Evolutionary conservation across 140 eudicot genomes (phyloP).

Genomic region (Cichorium intybus): DNA sequence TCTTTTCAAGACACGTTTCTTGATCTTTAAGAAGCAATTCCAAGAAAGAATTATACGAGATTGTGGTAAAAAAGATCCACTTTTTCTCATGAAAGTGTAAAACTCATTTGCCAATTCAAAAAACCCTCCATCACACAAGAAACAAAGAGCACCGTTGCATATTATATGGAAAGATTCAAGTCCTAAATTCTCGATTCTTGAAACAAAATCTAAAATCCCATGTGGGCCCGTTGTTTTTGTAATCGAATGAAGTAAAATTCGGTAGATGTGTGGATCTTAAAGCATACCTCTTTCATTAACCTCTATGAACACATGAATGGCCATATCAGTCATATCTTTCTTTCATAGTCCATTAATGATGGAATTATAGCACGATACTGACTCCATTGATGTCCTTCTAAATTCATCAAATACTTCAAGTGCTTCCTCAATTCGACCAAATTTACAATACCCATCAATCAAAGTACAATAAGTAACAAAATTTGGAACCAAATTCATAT

Average conservation of each 20-base stretch:
- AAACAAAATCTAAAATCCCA: slow-evolving; percentile 42
- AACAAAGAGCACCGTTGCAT: slow-evolving; percentile 53
- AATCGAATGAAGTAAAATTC: slow-evolving; percentile 36
- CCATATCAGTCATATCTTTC: slow-evolving; percentile 56
- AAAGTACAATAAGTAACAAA: slow-evolving; percentile 53
- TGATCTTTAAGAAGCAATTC: slow-evolving; percentile 36
- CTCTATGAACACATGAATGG: slow-evolving; percentile 61
- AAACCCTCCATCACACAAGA: slow-evolving; percentile 47
- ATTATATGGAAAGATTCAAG: slow-evolving; percentile 29
- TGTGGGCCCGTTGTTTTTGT: slow-evolving; percentile 36
- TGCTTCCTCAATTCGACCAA: slow-evolving; percentile 66
- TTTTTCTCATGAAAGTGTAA: slow-evolving; percentile 45
- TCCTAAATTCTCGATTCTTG: slow-evolving; percentile 20
- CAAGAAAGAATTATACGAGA: slow-evolving; percentile 40
- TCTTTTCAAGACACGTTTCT: slow-evolving; percentile 17
- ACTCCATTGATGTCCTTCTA: slow-evolving; percentile 40
- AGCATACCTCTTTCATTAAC: slow-evolving; percentile 46
- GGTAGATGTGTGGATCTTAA: slow-evolving; percentile 32
- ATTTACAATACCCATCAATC: slow-evolving; percentile 69
- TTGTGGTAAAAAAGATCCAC: slow-evolving; percentile 29
- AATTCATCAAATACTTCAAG: slow-evolving; percentile 69
- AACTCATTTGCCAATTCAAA: slow-evolving; percentile 33
- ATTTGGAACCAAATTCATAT: slow-evolving; percentile 49
- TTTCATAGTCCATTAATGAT: slow-evolving; percentile 56
- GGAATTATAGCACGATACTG: slow-evolving; percentile 55